Evolutionary conservation across 345 rosid genomes (phyloP).

Genomic region (Aegle marmelos): DNA sequence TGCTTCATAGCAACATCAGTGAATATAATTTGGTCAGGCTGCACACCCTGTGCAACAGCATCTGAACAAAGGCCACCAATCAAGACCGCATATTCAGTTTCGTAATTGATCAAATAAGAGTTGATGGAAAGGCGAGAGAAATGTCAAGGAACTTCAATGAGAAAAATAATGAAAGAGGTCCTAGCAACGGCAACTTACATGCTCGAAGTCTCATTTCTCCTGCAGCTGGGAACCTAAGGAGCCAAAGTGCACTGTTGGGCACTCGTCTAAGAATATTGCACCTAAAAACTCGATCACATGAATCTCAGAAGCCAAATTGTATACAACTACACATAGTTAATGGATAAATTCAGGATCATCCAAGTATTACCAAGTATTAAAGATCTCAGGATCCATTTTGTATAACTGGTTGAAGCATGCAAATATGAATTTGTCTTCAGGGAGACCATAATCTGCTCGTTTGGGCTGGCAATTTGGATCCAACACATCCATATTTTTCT

Average conservation of each 20-base stretch:
- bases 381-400: constrained; percentile 99
- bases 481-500: constrained; percentile 92
- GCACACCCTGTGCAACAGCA: constrained; percentile 84
- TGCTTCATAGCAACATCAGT: constrained; percentile 98
- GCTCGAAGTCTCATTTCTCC: constrained; percentile 91
- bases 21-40: constrained; percentile 87
- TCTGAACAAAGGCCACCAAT: constrained; percentile 41
- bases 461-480: constrained; percentile 72
- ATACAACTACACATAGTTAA: neutral
- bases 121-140: neutral
- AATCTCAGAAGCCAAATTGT: neutral
- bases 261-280: constrained; percentile 96
- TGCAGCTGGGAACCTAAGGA: constrained; percentile 96
- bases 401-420: constrained; percentile 98
- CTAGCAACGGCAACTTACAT: constrained; percentile 41
- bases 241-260: constrained; percentile 97
- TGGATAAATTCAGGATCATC: neutral
- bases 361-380: constrained; percentile 71
- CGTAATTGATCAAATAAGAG: neutral
- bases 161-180: neutral
- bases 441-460: constrained; percentile 88
- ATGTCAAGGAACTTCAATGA: neutral
- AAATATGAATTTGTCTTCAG: constrained; percentile 94
- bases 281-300: constrained; percentile 35
- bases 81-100: neutral